phyloP scores from a whole-genome alignment of 441 rosid genomes.

The Euphorbia celastroides region DNA sequence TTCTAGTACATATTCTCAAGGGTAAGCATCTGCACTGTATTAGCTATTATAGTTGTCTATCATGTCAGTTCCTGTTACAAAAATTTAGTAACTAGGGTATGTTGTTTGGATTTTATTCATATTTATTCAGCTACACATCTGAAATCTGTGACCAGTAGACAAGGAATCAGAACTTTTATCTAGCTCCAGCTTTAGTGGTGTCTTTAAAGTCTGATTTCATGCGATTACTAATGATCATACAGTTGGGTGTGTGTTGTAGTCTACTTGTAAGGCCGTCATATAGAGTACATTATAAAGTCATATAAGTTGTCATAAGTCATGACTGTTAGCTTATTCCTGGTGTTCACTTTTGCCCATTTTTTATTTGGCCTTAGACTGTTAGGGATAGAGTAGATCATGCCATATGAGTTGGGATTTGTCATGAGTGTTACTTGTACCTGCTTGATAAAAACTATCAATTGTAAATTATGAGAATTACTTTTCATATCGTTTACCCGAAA shows the following conservation, averaged over 20 bases:
- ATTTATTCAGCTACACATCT: not conserved
- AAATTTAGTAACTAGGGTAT: not conserved
- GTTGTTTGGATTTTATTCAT: not conserved
- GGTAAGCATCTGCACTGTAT: conserved; percentile 37
- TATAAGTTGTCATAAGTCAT: no score
- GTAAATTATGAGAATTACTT: not conserved
- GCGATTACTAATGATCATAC: not conserved
- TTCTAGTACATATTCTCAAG: conserved; percentile 70
- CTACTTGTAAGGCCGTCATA: no score
- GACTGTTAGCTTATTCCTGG: no score
- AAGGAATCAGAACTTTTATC: not conserved
- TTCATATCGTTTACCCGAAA: not conserved
- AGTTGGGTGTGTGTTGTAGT: not conserved
- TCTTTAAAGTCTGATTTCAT: not conserved
- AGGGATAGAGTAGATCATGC: not conserved
- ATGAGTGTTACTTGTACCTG: not conserved
- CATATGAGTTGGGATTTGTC: not conserved
- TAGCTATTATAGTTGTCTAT: not conserved
- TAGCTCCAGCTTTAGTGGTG: not conserved
- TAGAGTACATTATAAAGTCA: no score
- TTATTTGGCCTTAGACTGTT: not conserved
- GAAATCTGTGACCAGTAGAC: not conserved
- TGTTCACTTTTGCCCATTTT: not conserved
- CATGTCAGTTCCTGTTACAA: not conserved
- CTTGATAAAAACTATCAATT: not conserved